Base-by-base conservation (phyloP, 2,329 filamentous ascomycete genomes). In the Trichoderma hamatum region DNA sequence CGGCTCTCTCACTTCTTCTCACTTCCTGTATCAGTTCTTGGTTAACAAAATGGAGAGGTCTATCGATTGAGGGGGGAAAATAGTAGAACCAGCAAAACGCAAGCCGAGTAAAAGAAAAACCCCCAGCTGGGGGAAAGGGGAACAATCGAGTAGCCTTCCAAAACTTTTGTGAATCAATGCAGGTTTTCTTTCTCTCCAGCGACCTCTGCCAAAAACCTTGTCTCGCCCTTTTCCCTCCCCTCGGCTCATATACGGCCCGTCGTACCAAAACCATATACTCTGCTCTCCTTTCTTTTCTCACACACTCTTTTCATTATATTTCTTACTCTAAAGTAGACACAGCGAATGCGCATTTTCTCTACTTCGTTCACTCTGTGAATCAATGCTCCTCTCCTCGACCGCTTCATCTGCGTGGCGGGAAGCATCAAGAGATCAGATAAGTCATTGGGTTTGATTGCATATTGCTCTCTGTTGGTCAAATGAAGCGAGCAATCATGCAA, bases 161-260 rank as follows among this genome's bases (percentile, higher is more conserved):
- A 51, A 36, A 36, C 3, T 6, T 43, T 43, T 43, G 63, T 66
- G 63, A 66, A 58, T 58, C 63, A 66, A 32, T 56, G 63, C 34
- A 43, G 14, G 6, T 30, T 19, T 59, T 26, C 5, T 28, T 39
- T n/a, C 3, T 28, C 34, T 21, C 32, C 43, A 21, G n/a, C 43
- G n/a, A 21, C n/a, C 9, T 49, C 43, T n/a, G 13, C 43, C n/a
- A 49, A 49, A 49, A 24, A 49, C 13, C 9, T 10, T 21, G 5
- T 21, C 16, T 28, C 21, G 2, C 13, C 14, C 16, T 11, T 36
- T n/a, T 58, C 11, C 34, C 16, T 24, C 32, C n/a, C 24, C 34
- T 59, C 34, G 30, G 30, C n/a, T 58, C 13, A 58, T 36, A 58
- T 11, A 36, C 30, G 30, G 54, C 7, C 54, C 28, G 54, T 56